A percentile compares a stretch with the other conserved stretches of the same genome.
These are phyloP conservation scores for Fusarium sp. DNA, from an alignment of 2,329 filamentous ascomycete genomes.

Conservation along the genomic window DNA sequence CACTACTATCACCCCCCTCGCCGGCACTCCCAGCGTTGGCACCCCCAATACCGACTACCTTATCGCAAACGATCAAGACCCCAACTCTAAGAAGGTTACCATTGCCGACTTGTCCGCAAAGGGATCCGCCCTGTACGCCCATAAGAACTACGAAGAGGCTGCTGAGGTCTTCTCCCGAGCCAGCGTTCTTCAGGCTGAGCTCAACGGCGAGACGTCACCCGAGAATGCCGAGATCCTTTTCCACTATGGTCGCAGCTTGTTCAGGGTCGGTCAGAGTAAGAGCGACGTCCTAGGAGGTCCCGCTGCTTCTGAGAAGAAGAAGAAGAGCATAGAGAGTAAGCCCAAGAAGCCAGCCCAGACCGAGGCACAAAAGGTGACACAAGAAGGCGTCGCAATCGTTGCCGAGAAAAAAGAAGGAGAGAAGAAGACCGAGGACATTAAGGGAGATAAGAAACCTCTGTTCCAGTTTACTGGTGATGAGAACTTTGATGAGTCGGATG, in stretches of 20 bases:
- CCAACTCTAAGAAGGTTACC: conserved; percentile 69
- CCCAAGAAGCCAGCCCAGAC: conserved; percentile 57
- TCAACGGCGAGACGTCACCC: conserved; percentile 91
- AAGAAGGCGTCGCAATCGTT: conserved; percentile 60
- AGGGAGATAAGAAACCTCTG: conserved; percentile 74
- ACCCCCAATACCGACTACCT: conserved; percentile 43
- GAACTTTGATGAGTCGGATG: conserved; percentile 88
- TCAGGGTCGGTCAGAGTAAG: conserved; percentile 93
- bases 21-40: conserved; percentile 28
- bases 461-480: conserved; percentile 97
- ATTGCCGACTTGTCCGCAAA: conserved; percentile 83
- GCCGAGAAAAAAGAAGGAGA: conserved; percentile 60
- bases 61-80: conserved; percentile 56
- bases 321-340: conserved; percentile 53
- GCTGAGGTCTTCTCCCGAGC: conserved; percentile 90
- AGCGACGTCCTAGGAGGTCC: conserved; percentile 93
- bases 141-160: conserved; percentile 88
- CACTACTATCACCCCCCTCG: conserved; percentile 32
- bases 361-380: conserved; percentile 57
- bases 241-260: conserved; percentile 91
- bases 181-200: conserved; percentile 87
- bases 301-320: conserved; percentile 66
- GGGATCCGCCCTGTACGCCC: conserved; percentile 85
- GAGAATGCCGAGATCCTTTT: conserved; percentile 96
- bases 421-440: conserved; percentile 55